Percentiles rank a stretch among this genome's conserved stretches.
These are phyloP conservation scores for Helminthosporium solani DNA, from an alignment of 2,329 filamentous ascomycete genomes.

Conservation along the genomic window DNA sequence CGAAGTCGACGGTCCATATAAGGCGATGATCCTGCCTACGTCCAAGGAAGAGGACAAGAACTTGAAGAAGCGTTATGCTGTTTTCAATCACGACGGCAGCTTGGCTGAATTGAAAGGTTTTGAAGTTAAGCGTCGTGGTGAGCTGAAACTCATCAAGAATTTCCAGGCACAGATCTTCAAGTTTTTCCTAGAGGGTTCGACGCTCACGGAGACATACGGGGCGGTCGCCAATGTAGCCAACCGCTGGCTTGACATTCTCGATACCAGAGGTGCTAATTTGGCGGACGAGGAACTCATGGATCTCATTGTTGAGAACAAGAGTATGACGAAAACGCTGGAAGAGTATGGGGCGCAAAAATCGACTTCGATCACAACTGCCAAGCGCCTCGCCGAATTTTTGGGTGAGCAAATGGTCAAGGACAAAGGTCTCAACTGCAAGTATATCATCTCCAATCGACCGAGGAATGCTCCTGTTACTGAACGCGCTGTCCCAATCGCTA, in stretches of 20 bases:
- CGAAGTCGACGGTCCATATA: constrained; percentile 97
- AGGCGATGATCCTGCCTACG: constrained; percentile 93
- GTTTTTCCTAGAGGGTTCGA: constrained; percentile 92
- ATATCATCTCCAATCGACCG: constrained; percentile 90
- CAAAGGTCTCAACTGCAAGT: constrained; percentile 98
- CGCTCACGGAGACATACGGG: constrained; percentile 82
- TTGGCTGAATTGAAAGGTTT: constrained; percentile 96
- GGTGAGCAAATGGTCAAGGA: constrained; percentile 99
- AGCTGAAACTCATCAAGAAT: constrained; percentile 98
- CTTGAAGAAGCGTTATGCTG: constrained; percentile 97
- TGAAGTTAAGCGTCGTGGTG: constrained; percentile 94
- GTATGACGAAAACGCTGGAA: constrained; percentile 93
- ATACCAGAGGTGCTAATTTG: constrained; percentile 83
- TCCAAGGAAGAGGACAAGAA: constrained; percentile 99
- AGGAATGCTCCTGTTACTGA: constrained; percentile 92
- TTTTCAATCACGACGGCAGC: constrained; percentile 97
- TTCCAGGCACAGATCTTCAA: constrained; percentile 99
- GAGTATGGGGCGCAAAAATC: constrained; percentile 97
- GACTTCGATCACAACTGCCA: constrained; percentile 98
- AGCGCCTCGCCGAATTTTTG: constrained; percentile 89
- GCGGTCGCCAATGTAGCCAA: constrained; percentile 95
- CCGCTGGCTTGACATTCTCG: constrained; percentile 91
- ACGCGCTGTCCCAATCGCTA: constrained; percentile 88
- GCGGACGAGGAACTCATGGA: constrained; percentile 98
- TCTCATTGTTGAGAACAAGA: constrained; percentile 99